Percentiles rank a stretch among this genome's conserved stretches.
Evolutionary conservation across 306 rosid genomes (phyloP).

Genomic region (Rubus parviflorus): DNA sequence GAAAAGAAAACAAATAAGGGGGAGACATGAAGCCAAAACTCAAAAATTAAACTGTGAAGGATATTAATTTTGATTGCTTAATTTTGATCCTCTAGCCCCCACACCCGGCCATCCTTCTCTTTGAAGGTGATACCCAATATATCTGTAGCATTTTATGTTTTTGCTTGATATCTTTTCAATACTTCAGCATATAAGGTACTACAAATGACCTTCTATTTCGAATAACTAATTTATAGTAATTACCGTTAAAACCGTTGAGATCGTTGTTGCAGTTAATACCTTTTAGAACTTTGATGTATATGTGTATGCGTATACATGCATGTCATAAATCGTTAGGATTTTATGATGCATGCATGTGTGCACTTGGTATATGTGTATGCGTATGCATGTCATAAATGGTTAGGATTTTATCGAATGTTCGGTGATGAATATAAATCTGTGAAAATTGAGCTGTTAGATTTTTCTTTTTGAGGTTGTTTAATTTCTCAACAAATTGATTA

Average conservation of each 20-base stretch:
- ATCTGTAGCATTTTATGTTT: too few species aligned
- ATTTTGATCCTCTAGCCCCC: too few species aligned
- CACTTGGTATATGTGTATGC: too few species aligned
- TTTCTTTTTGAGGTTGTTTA: too few species aligned
- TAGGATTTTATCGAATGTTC: background rate
- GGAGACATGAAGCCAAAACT: too few species aligned
- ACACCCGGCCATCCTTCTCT: too few species aligned
- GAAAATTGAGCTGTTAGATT: background rate
- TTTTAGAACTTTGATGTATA: background rate
- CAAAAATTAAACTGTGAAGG: too few species aligned
- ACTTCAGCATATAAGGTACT: background rate
- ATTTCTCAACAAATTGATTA: too few species aligned
- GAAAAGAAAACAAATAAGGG: too few species aligned
- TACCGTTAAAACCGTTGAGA: background rate
- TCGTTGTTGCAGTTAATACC: background rate
- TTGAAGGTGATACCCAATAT: background rate
- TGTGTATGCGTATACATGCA: background rate
- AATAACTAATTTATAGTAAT: background rate
- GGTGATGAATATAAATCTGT: background rate
- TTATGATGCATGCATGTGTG: background rate
- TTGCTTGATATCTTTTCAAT: background rate
- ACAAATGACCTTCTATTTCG: background rate
- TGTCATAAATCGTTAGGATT: background rate
- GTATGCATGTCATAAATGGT: too few species aligned
- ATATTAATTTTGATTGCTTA: too few species aligned